Percentiles rank a stretch among this genome's conserved stretches.
These are phyloP conservation scores for Hypoxylon lienhwacheense DNA, from an alignment of 495 filamentous ascomycete species.

Conservation along the genomic window DNA sequence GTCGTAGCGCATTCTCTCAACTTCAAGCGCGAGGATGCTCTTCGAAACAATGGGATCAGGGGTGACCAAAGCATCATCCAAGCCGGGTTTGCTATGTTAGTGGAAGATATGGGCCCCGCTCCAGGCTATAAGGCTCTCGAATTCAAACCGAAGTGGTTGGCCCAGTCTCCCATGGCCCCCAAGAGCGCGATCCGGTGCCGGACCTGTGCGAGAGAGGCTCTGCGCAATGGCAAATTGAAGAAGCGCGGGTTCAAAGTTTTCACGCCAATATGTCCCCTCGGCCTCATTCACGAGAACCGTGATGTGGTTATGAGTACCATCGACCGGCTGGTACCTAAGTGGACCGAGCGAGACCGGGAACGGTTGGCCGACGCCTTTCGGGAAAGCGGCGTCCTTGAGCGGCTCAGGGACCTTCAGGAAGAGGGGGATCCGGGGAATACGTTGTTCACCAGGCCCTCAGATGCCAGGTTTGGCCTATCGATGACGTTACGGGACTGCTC, in stretches of 20 bases:
- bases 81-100: constrained; percentile 67
- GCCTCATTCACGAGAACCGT: constrained; percentile 40
- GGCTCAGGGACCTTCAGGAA: constrained; percentile 54
- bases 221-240: constrained; percentile 48
- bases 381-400: constrained; percentile 42
- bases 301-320: constrained; percentile 41
- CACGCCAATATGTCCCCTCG: constrained; percentile 42
- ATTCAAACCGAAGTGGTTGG: constrained; percentile 95
- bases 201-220: constrained; percentile 76
- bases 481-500: constrained; percentile 94
- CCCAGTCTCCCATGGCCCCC: constrained; percentile 79
- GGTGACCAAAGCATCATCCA: constrained; percentile 57
- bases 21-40: constrained; percentile 26
- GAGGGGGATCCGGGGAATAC: constrained; percentile 53
- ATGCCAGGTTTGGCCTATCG: constrained; percentile 51
- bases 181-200: constrained; percentile 67
- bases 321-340: constrained; percentile 36
- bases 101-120: constrained; percentile 74
- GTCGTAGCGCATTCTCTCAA: constrained; percentile 43
- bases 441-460: constrained; percentile 37
- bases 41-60: constrained; percentile 14
- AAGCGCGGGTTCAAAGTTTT: constrained; percentile 25
- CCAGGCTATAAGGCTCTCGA: constrained; percentile 60
- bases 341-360: constrained; percentile 31
- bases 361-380: constrained; percentile 29